Percentiles rank a stretch among this genome's conserved stretches.
Evolutionary conservation across 192 early-diverging fungal genomes (phyloP).

Genomic region (Dissophora ornata): DNA sequence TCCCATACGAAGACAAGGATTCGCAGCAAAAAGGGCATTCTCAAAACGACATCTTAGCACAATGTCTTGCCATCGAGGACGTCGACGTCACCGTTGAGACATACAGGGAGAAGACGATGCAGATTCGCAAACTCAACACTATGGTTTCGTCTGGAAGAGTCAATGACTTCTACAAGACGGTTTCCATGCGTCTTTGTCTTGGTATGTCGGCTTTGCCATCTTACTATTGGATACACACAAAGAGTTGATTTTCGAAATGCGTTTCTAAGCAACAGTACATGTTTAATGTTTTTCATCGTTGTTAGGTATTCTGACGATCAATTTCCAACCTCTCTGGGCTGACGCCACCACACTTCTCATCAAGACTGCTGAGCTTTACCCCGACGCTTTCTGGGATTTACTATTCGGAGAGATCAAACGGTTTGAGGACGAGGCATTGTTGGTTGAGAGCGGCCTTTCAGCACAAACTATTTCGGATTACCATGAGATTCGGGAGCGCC

Average conservation of each 20-base stretch:
- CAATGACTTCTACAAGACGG: slow-evolving; percentile 77
- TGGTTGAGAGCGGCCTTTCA: slow-evolving; percentile 68
- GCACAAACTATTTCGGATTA: slow-evolving; percentile 39
- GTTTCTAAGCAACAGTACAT: too few species aligned
- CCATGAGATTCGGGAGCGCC: slow-evolving; percentile 22
- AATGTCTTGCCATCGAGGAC: slow-evolving; percentile 73
- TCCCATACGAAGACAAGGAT: slow-evolving; percentile 53
- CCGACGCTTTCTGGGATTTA: slow-evolving; percentile 71
- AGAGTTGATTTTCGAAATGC: too few species aligned
- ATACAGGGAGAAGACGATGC: slow-evolving; percentile 84
- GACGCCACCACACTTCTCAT: slow-evolving; percentile 73
- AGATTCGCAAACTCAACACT: slow-evolving; percentile 76
- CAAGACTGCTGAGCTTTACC: slow-evolving; percentile 61
- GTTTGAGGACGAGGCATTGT: slow-evolving; percentile 68
- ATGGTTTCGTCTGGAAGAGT: slow-evolving; percentile 69
- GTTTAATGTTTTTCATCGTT: not conserved
- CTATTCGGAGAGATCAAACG: slow-evolving; percentile 64
- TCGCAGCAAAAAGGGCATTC: slow-evolving; percentile 19
- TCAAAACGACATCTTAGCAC: slow-evolving; percentile 59
- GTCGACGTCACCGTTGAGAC: slow-evolving; percentile 69
- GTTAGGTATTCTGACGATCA: slow-evolving; percentile 75
- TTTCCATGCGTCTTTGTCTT: slow-evolving; percentile 73
- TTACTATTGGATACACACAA: too few species aligned
- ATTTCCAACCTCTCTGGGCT: slow-evolving; percentile 87
- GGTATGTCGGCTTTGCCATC: too few species aligned